A percentile compares a stretch with the other conserved stretches of the same genome.
These are phyloP conservation scores for Lolium rigidum DNA, from an alignment of 176 grass and related monocot genomes.

Conservation along the genomic window DNA sequence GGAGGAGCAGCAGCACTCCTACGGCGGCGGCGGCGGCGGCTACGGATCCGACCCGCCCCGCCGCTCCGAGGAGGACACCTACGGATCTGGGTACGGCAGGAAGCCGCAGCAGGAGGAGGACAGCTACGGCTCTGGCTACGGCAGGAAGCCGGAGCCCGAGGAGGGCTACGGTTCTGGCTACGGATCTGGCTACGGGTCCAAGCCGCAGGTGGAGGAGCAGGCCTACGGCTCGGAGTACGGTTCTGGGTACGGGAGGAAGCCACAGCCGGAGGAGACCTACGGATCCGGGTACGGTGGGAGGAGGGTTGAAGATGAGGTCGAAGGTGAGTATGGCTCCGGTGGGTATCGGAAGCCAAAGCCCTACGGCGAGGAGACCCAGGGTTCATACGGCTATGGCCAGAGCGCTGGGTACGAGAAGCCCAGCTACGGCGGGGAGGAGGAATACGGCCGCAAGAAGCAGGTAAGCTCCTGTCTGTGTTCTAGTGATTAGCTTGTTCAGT, in stretches of 20 bases:
- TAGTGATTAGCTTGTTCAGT: neutral
- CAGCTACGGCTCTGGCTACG: slow-evolving; percentile 48
- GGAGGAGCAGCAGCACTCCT: slow-evolving; percentile 36
- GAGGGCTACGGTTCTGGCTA: slow-evolving; percentile 41
- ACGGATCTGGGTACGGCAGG: slow-evolving; percentile 41
- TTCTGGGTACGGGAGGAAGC: slow-evolving; percentile 22
- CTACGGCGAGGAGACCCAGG: slow-evolving; percentile 44
- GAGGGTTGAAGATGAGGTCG: slow-evolving; percentile 23
- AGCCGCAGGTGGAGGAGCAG: slow-evolving; percentile 27
- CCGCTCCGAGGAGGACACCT: slow-evolving; percentile 31
- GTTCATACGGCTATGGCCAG: slow-evolving; percentile 44
- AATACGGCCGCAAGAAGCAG: slow-evolving; percentile 66
- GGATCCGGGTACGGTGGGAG: slow-evolving; percentile 50
- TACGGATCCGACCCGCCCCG: slow-evolving; percentile 52
- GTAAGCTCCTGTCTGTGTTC: slow-evolving; percentile 38
- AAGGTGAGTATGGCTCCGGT: slow-evolving; percentile 47
- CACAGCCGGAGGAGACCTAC: slow-evolving; percentile 21
- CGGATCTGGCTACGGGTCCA: slow-evolving; percentile 40
- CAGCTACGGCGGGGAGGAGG: slow-evolving; percentile 45
- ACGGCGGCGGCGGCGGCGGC: slow-evolving; percentile 39
- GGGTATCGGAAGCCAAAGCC: slow-evolving; percentile 58
- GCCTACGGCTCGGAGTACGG: slow-evolving; percentile 25
- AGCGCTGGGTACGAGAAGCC: slow-evolving; percentile 49
- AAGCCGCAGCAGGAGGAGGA: slow-evolving; percentile 42
- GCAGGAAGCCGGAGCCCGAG: slow-evolving; percentile 50